A percentile compares a stretch with the other conserved stretches of the same genome.
Conservation (phyloP, 495 filamentous ascomycete species). For the Aspergillus incahuasiensis region DNA sequence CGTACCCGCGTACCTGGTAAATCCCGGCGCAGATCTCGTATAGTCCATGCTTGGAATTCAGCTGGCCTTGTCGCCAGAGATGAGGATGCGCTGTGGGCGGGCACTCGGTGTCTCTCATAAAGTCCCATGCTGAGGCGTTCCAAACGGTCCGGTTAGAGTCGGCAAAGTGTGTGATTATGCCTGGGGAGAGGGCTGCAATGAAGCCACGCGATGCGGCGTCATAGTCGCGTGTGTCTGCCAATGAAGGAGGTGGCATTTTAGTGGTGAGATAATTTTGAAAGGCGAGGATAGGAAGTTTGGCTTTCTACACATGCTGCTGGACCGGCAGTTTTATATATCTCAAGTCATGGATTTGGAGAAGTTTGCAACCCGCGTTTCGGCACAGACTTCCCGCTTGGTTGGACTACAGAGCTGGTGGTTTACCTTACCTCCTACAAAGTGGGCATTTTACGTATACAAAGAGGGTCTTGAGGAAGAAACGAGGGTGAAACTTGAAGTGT, state of each 20-base stretch:
- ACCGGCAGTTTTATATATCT: too few species aligned
- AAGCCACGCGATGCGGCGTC: conserved; percentile 19
- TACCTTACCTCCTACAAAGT: too few species aligned
- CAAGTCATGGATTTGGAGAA: too few species aligned
- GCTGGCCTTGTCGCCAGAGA: conserved; percentile 22
- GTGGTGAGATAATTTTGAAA: too few species aligned
- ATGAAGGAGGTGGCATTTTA: background rate
- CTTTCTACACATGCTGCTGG: too few species aligned
- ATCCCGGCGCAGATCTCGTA: conserved; percentile 22
- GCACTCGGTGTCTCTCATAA: conserved; percentile 13
- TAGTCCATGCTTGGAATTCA: conserved; percentile 17
- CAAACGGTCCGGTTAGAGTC: conserved; percentile 12
- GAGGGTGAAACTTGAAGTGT: too few species aligned
- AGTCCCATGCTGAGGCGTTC: conserved; percentile 19
- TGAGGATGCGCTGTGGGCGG: conserved; percentile 18
- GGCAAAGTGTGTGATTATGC: conserved; percentile 7
- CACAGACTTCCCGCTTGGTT: too few species aligned
- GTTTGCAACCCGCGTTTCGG: too few species aligned
- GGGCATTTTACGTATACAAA: background rate
- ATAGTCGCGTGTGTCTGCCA: conserved; percentile 16
- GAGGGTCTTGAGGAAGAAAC: background rate
- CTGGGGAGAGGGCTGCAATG: conserved; percentile 13
- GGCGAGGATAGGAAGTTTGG: too few species aligned
- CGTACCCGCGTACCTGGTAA: conserved; percentile 24
- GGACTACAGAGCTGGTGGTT: too few species aligned